phyloP scores from a whole-genome alignment of 2,329 filamentous ascomycete genomes.

The Epichloe typhina region DNA sequence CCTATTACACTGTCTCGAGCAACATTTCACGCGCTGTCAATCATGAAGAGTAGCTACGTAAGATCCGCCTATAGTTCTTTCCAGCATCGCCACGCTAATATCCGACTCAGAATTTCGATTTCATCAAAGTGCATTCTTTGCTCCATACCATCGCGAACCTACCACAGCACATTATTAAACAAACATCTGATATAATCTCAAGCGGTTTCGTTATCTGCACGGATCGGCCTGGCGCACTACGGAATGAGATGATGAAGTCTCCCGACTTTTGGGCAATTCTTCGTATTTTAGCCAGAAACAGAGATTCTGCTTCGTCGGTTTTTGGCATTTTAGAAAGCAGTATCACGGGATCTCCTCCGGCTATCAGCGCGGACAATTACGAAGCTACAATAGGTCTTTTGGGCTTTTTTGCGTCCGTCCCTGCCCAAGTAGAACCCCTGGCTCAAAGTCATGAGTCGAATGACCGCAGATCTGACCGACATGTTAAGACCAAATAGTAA shows the following conservation, averaged over 20 bases:
- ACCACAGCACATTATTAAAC: slow-evolving; percentile 61
- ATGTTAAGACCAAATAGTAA: slow-evolving; percentile 16
- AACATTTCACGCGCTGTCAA: slow-evolving; percentile 71
- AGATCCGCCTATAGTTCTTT: slow-evolving; percentile 20
- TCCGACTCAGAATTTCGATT: slow-evolving; percentile 59
- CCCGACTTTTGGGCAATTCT: slow-evolving; percentile 95
- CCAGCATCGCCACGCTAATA: slow-evolving; percentile 10
- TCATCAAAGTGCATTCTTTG: slow-evolving; percentile 81
- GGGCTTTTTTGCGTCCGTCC: slow-evolving; percentile 78
- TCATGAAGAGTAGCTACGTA: slow-evolving; percentile 78
- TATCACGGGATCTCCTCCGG: slow-evolving; percentile 58
- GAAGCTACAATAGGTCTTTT: slow-evolving; percentile 73
- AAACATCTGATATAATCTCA: slow-evolving; percentile 62
- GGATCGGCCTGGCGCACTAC: slow-evolving; percentile 59
- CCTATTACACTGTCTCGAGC: slow-evolving; percentile 72
- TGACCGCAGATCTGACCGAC: slow-evolving; percentile 19
- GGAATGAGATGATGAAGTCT: slow-evolving; percentile 88
- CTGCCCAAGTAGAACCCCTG: slow-evolving; percentile 54
- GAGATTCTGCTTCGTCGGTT: slow-evolving; percentile 61
- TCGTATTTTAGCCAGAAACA: slow-evolving; percentile 55
- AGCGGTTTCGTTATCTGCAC: slow-evolving; percentile 73
- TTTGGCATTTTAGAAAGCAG: slow-evolving; percentile 80
- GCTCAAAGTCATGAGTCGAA: slow-evolving; percentile 54
- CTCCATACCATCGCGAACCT: slow-evolving; percentile 86
- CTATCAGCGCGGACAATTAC: slow-evolving; percentile 92